Base-by-base conservation (phyloP, 257 asterid species). In the Solanum gracilifrons region DNA sequence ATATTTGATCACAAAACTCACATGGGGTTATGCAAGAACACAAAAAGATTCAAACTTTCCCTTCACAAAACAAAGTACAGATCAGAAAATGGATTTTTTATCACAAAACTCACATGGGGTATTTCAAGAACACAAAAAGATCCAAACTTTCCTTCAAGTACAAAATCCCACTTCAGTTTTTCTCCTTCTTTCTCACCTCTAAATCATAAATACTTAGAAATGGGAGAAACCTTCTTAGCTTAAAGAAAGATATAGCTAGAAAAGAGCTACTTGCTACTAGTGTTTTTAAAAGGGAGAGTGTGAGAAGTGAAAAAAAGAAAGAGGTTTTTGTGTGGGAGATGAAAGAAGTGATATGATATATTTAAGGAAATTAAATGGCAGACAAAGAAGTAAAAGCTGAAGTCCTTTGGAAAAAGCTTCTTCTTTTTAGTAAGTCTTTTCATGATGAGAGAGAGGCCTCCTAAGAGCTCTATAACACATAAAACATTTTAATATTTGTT, bases 321-420 rank as follows among this genome's bases (percentile, higher is more conserved):
- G 25, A 84, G 85, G 87, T 39, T 86, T 87, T 62, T 85, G 33
- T 84, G 36, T 71, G 84, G 83, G 85, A 51, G 84, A 37, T 71
- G 94, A 72, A 72, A 84, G 92, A 82, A 82, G 88, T 66, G 89
- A 87, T 87, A 90, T 89, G 95, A 86, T 87, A 92, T 86, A 91
- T 94, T 91, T 93, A 75, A 46, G 90, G 88, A 90, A 89, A 88
- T 72, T 92, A 88, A 93, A 94, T 94, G 98, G 99, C 95, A 92
- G 99, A 95, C 98, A 96, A 29, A 73, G 94, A 91, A 92, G 89
- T 92, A 92, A 95, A 95, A 94, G 96, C 91, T 46, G 72, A 88
- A 90, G 89, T 73, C 94, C 92, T 93, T 93, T 92, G 41, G 87
- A 86, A 89, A 89, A 89, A 92, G 92, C 90, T 90, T 87, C 71